Conservation (phyloP, 108 stramenopile species). For the Schizochytrium sp. region DNA sequence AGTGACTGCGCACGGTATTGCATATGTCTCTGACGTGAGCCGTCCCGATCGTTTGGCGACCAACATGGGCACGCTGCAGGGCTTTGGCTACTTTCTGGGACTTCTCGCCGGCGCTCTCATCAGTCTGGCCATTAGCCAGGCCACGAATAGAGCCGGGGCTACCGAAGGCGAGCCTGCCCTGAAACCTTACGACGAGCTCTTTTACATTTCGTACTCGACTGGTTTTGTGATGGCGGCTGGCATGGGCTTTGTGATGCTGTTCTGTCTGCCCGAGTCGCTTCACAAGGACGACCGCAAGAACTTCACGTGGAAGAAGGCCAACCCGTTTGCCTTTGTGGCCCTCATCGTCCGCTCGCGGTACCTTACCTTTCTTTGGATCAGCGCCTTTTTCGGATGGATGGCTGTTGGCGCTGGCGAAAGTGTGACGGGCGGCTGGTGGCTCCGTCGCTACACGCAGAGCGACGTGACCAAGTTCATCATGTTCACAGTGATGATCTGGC, state of each 20-base stretch:
- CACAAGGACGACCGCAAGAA: background rate
- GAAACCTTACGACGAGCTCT: background rate
- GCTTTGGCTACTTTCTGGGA: background rate
- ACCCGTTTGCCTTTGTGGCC: background rate
- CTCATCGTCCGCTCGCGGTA: background rate
- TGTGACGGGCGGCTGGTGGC: background rate
- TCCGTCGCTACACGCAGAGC: background rate
- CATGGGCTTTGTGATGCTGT: background rate
- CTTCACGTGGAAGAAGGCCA: background rate
- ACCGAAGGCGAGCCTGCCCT: background rate
- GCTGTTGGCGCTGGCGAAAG: background rate
- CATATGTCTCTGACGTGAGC: background rate
- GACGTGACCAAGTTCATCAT: background rate
- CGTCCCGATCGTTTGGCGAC: background rate
- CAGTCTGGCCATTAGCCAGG: background rate
- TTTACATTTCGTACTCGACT: background rate
- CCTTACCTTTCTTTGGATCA: background rate
- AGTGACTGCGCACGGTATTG: background rate
- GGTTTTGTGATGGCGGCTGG: background rate
- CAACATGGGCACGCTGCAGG: background rate
- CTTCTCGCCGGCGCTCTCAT: background rate
- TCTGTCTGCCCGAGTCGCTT: background rate
- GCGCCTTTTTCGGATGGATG: background rate
- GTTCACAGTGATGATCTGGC: background rate
- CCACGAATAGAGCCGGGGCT: background rate